These are phyloP conservation scores for Udeniomyces megalosporus DNA, from an alignment of 768 basidiomycete species.

Conservation along the genomic window DNA sequence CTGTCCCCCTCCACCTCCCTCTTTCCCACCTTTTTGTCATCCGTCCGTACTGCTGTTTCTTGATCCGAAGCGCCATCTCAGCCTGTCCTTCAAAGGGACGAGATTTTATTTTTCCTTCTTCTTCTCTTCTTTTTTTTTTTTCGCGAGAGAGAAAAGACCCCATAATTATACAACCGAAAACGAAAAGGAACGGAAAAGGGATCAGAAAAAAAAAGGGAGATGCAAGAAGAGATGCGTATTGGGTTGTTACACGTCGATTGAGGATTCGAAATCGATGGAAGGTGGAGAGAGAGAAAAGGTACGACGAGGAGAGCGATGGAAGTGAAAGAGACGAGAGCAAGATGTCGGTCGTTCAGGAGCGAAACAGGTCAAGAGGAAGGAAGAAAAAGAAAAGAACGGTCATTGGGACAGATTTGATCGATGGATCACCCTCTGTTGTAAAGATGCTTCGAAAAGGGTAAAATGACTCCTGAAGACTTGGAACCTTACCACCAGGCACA, in stretches of 20 bases:
- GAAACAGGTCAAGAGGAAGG: neutral
- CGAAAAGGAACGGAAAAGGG: neutral
- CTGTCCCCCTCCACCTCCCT: no score
- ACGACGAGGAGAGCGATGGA: neutral
- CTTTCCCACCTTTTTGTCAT: no score
- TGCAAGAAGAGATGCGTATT: neutral
- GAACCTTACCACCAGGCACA: slow-evolving; percentile 23
- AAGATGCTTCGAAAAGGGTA: neutral
- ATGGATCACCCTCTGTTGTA: neutral
- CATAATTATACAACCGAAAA: neutral
- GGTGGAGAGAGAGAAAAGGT: neutral
- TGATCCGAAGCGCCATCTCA: no score
- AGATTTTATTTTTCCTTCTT: neutral
- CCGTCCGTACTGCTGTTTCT: neutral
- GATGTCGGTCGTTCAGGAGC: neutral
- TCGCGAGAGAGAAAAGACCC: no score
- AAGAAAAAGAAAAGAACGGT: no score
- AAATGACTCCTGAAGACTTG: no score
- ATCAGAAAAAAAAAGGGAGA: neutral
- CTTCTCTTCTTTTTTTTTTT: neutral
- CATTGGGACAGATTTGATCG: neutral
- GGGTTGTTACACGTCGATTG: no score
- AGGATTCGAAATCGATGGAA: neutral
- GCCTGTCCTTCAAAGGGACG: neutral
- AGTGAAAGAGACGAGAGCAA: neutral